Evolutionary conservation across 257 asterid genomes (phyloP).

Genomic region (Ligustrum vulgare): DNA sequence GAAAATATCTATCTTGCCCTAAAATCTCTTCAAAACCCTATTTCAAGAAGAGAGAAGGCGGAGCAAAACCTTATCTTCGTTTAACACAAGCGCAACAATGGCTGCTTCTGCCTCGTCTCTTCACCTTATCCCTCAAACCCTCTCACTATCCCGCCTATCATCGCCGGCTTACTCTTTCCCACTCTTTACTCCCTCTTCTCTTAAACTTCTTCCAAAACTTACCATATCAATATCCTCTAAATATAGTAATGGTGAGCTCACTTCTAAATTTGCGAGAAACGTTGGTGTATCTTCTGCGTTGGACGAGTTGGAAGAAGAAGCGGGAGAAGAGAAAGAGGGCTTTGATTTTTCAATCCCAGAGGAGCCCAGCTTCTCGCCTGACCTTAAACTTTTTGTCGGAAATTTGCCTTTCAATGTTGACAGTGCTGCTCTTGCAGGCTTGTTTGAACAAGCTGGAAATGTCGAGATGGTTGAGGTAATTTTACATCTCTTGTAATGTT

Average conservation of each 20-base stretch:
- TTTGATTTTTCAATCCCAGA: constrained; percentile 13
- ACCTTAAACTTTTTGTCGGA: constrained; percentile 76
- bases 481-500: not conserved
- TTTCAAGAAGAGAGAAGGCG: not conserved
- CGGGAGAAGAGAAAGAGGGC: constrained; percentile 25
- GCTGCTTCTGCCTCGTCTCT: constrained; percentile 63
- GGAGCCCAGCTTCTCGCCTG: constrained; percentile 51
- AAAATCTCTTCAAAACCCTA: constrained; percentile 19
- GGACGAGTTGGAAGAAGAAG: constrained; percentile 42
- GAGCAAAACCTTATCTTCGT: constrained; percentile 39
- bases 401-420: constrained; percentile 84
- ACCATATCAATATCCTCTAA: constrained; percentile 34
- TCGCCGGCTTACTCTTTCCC: constrained; percentile 33
- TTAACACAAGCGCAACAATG: constrained; percentile 29
- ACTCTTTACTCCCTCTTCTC: constrained; percentile 35
- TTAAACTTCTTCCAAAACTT: constrained; percentile 42
- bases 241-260: not conserved
- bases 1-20: not conserved
- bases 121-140: constrained; percentile 56
- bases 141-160: constrained; percentile 36
- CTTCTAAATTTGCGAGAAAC: constrained; percentile 37
- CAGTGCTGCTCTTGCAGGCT: constrained; percentile 73
- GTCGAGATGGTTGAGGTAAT: constrained; percentile 95
- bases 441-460: constrained; percentile 75
- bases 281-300: constrained; percentile 65